Base-by-base conservation (phyloP, 441 rosid genomes). In the Capsella rubella region DNA sequence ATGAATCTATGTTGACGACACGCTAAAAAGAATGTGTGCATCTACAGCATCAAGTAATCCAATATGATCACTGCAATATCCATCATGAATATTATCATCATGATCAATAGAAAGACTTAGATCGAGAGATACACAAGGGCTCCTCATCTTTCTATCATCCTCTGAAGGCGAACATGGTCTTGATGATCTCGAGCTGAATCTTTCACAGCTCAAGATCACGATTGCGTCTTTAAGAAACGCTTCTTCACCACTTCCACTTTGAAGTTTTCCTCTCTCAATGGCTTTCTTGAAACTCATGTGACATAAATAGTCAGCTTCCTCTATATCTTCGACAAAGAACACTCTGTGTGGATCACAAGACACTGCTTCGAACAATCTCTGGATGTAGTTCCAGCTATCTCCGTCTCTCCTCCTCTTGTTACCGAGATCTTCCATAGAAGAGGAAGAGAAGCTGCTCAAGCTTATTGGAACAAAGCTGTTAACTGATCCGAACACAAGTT, bases 201-300 rank as follows among this genome's bases (percentile, higher is more conserved):
- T 87, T 78, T 84, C 86, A 35, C 85, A 83, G 76, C 91, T 87
- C 60, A 87, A 81, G 67, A 89, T 84, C 53, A 86, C 70, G 21
- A 89, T 82, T 1, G 89, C 89, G 21, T 89, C 90, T 4, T 72
- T 52, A 12, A 87, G 82, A 12, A 35, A 67, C 32, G 79, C 81
- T 69, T 84, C 87, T 45, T 83, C 82, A 5, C 83, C 86, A 31
- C 45, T 65, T 3, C 60, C 62, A 37, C 67, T 79, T 34, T 14
- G 47, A 18, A 87, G 16, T 73, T 76, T 81, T 52, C 94, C 91
- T 56, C 78, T 82, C 79, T 87, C 92, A 25, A 86, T 88, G 0
- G 97, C 96, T 74, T 86, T 83, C 82, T 85, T 89, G 77, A 92
- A 85, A 21, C 89, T 88, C 56, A 83, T 66, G 72, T 84, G 87